Conservation (phyloP, 2,329 filamentous ascomycete genomes). For the Colletotrichum kahawae region DNA sequence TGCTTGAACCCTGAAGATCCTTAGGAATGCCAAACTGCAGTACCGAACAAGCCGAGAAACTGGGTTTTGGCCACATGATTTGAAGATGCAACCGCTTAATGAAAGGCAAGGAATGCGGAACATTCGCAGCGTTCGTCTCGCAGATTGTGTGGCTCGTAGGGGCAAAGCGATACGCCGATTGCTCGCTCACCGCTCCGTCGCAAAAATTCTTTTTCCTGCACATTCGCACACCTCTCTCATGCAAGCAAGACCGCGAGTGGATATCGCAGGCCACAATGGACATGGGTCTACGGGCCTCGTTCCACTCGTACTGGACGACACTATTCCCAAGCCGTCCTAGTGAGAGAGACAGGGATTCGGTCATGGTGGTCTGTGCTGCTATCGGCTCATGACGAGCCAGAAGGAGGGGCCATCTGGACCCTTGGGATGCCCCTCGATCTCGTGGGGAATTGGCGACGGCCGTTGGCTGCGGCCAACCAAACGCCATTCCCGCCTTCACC, state of each 20-base stretch:
- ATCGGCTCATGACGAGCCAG: conserved; percentile 19
- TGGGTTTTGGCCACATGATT: conserved; percentile 15
- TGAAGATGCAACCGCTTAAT: conserved; percentile 1
- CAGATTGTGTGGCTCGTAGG: neutral
- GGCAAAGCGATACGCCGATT: conserved; percentile 20
- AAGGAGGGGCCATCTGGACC: conserved; percentile 20
- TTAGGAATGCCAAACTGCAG: neutral
- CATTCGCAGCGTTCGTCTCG: neutral
- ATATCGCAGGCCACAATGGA: neutral
- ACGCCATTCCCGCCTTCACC: conserved; percentile 13
- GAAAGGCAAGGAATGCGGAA: neutral
- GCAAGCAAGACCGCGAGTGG: conserved; percentile 19
- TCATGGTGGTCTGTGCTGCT: conserved; percentile 3
- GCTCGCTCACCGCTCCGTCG: conserved; percentile 23
- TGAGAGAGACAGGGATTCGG: neutral
- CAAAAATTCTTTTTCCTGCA: conserved; percentile 16
- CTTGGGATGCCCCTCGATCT: conserved; percentile 21
- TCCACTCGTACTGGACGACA: neutral
- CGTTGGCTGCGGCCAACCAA: conserved; percentile 17
- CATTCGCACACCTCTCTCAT: conserved; percentile 10
- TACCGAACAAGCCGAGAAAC: conserved; percentile 11
- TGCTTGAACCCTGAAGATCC: conserved; percentile 21
- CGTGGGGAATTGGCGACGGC: conserved; percentile 18
- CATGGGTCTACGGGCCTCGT: conserved; percentile 5
- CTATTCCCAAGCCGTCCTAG: conserved; percentile 2